Conservation (phyloP, 2,329 filamentous ascomycete species). For the Arthrobotrys pseudoclavata region DNA sequence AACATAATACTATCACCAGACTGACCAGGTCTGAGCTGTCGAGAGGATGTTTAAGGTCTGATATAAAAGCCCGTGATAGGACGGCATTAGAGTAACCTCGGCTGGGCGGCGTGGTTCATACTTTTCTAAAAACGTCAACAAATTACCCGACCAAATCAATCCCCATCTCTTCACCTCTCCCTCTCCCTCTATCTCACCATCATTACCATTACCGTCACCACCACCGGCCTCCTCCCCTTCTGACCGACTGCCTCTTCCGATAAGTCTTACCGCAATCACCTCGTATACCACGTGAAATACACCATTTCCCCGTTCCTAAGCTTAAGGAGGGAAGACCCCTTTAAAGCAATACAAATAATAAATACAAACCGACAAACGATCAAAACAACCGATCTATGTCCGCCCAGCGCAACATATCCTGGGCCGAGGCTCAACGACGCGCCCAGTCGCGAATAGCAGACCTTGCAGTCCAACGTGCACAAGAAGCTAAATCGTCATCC, state of each 20-base stretch:
- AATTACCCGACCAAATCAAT: constrained; percentile 41
- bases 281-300: background rate
- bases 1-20: background rate
- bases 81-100: constrained; percentile 30
- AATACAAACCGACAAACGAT: background rate
- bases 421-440: constrained; percentile 62
- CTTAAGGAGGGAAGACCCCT: background rate
- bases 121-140: constrained; percentile 48
- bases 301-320: background rate
- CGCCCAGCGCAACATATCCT: constrained; percentile 59
- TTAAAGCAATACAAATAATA: background rate
- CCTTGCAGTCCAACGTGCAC: constrained; percentile 61
- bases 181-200: background rate
- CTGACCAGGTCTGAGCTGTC: background rate
- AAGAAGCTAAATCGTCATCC: constrained; percentile 56
- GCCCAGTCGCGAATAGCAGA: constrained; percentile 62
- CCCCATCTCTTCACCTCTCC: constrained; percentile 8
- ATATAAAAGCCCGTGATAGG: constrained; percentile 8
- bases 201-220: background rate
- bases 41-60: background rate
- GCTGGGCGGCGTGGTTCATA: constrained; percentile 12
- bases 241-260: background rate
- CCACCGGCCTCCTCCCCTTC: background rate
- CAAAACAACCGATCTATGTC: constrained; percentile 25
- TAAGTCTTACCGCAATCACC: background rate